Evolutionary conservation across 2,329 filamentous ascomycete genomes (phyloP).

Genomic region (Rhinocladiella mackenziei): DNA sequence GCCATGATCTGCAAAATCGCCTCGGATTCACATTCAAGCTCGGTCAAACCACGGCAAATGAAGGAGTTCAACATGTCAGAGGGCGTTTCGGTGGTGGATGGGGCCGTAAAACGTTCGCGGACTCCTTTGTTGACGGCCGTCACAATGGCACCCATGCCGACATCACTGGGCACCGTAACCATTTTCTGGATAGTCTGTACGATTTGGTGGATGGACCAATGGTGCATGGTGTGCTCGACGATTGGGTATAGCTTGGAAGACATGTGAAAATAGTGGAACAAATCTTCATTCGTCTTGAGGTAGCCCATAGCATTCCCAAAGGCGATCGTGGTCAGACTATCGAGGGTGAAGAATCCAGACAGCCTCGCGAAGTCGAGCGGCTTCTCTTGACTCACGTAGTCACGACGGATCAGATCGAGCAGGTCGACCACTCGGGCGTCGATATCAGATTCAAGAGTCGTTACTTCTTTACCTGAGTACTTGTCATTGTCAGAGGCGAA

Average conservation of each 20-base stretch:
- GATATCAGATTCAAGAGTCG: conserved; percentile 11
- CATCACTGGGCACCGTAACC: conserved; percentile 16
- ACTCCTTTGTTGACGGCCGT: conserved; percentile 22
- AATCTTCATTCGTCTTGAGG: conserved; percentile 17
- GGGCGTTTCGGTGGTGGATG: conserved; percentile 16
- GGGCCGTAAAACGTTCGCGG: conserved; percentile 26
- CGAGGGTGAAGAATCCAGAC: conserved; percentile 20
- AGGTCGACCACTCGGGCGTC: conserved; percentile 15
- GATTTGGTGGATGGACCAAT: conserved; percentile 5
- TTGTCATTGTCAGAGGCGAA: neutral
- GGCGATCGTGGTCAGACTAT: conserved; percentile 21
- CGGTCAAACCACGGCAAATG: conserved; percentile 28
- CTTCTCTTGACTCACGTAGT: conserved; percentile 11
- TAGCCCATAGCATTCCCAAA: conserved; percentile 20
- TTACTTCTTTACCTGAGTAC: conserved; percentile 22
- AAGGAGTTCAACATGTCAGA: conserved; percentile 35
- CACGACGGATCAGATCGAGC: conserved; percentile 12
- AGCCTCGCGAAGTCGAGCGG: conserved; percentile 18
- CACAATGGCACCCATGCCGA: conserved; percentile 20
- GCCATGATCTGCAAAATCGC: conserved; percentile 17
- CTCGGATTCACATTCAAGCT: conserved; percentile 11
- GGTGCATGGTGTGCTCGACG: conserved; percentile 16
- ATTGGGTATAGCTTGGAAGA: conserved; percentile 12
- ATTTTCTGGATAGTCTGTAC: conserved; percentile 11
- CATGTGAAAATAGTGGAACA: conserved; percentile 18